Percentiles rank a stretch among this genome's conserved stretches.
Conservation (phyloP, 179 eudicot species). For the Nepenthes alata region DNA sequence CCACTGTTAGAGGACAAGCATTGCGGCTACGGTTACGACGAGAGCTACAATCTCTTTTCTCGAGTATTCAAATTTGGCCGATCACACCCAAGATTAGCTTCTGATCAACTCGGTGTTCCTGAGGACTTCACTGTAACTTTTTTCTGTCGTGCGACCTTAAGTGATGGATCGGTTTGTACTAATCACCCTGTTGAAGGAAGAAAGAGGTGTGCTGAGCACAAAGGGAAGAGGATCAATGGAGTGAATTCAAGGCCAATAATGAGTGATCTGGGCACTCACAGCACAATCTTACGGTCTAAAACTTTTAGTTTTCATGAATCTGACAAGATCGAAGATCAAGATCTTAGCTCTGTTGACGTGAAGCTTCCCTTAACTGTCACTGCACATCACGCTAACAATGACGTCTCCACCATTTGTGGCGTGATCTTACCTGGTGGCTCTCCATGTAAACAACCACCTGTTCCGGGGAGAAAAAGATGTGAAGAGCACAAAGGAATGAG, state of each 20-base stretch:
- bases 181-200: constrained; percentile 42
- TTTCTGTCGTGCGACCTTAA: constrained; percentile 53
- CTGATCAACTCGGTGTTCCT: constrained; percentile 12
- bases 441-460: constrained; percentile 35
- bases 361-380: not conserved
- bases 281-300: not conserved
- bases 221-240: constrained; percentile 49
- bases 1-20: constrained; percentile 11
- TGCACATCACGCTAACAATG: constrained; percentile 2
- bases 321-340: not conserved
- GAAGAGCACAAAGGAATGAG: constrained; percentile 63
- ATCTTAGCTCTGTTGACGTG: constrained; percentile 2
- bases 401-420: constrained; percentile 36
- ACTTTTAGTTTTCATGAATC: not conserved
- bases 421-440: constrained; percentile 35
- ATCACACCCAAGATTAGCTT: constrained; percentile 36
- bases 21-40: not conserved
- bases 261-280: not conserved
- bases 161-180: constrained; percentile 47
- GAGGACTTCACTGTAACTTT: constrained; percentile 6
- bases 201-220: constrained; percentile 62
- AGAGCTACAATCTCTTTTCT: constrained; percentile 18
- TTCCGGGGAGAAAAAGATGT: constrained; percentile 59
- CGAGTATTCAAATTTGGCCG: constrained; percentile 50
- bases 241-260: not conserved